phyloP scores from a whole-genome alignment of 1,284 basidiomycete genomes.

The Ustilago tritici region DNA sequence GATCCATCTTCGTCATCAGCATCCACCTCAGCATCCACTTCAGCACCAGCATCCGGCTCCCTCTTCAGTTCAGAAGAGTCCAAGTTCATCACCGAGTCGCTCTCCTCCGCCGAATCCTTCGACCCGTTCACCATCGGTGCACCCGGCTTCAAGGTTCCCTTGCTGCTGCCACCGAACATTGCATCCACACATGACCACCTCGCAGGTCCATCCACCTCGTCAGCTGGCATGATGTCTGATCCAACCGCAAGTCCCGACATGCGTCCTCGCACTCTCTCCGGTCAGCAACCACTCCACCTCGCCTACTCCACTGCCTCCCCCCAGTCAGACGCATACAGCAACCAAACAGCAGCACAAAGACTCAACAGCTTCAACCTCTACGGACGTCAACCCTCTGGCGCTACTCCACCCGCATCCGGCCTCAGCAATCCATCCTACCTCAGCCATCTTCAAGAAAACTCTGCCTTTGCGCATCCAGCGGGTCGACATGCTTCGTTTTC shows the following conservation, averaged over 20 bases:
- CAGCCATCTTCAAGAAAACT: conserved; percentile 19
- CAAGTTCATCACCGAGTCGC: conserved; percentile 60
- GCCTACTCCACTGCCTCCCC: conserved; percentile 18
- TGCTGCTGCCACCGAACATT: conserved; percentile 52
- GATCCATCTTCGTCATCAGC: conserved; percentile 26
- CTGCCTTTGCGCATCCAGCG: conserved; percentile 11
- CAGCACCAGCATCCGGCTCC: conserved; percentile 27
- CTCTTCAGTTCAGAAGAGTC: conserved; percentile 61
- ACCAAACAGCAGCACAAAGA: conserved; percentile 14
- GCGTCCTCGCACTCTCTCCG: conserved; percentile 23
- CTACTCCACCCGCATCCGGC: conserved; percentile 24
- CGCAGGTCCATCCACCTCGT: conserved; percentile 4
- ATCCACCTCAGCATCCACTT: not conserved
- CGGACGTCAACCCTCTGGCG: conserved; percentile 29
- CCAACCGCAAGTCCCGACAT: conserved; percentile 13
- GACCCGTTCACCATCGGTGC: conserved; percentile 63
- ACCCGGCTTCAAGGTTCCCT: conserved; percentile 62
- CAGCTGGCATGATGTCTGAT: conserved; percentile 8
- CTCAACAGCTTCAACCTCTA: conserved; percentile 45
- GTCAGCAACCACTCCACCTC: conserved; percentile 14
- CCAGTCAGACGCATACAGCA: conserved; percentile 9
- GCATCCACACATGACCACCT: conserved; percentile 37
- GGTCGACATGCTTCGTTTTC: conserved; percentile 40
- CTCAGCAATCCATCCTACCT: conserved; percentile 24
- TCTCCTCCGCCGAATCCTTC: conserved; percentile 55